These are phyloP conservation scores for Alternaria consortialis DNA, from an alignment of 2,329 filamentous ascomycete species.

Conservation along the genomic window DNA sequence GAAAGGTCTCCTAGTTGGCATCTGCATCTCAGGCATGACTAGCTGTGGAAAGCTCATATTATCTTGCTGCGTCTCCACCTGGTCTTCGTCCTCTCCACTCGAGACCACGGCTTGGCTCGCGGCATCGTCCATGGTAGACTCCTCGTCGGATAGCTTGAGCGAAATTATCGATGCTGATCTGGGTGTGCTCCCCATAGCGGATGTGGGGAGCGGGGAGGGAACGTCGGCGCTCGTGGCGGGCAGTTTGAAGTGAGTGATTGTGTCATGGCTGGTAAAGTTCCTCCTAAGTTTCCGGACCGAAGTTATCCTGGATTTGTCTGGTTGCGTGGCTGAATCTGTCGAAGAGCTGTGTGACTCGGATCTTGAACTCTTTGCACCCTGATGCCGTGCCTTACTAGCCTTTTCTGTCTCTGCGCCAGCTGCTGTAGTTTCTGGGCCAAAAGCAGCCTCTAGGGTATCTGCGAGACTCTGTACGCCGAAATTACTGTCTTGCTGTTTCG, in stretches of 20 bases:
- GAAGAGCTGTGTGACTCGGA: constrained; percentile 36
- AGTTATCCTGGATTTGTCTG: constrained; percentile 32
- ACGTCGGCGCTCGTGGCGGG: constrained; percentile 27
- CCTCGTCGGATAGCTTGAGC: constrained; percentile 66
- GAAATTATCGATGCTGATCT: constrained; percentile 68
- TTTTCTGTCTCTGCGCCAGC: constrained; percentile 37
- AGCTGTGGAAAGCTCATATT: constrained; percentile 70
- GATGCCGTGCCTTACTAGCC: constrained; percentile 37
- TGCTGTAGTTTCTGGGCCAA: constrained; percentile 40
- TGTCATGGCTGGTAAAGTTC: constrained; percentile 32
- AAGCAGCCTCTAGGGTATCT: constrained; percentile 59
- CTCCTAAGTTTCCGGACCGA: constrained; percentile 33
- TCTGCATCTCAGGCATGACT: constrained; percentile 96
- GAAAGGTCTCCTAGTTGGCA: constrained; percentile 89
- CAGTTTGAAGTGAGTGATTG: constrained; percentile 37
- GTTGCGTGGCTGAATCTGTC: constrained; percentile 24
- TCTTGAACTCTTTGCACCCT: constrained; percentile 39
- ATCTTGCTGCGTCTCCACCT: constrained; percentile 47
- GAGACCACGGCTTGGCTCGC: constrained; percentile 65
- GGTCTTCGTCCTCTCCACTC: constrained; percentile 63
- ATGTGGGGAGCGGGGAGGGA: constrained; percentile 57
- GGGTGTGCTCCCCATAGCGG: constrained; percentile 66
- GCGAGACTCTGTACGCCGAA: constrained; percentile 67
- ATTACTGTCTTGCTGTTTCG: constrained; percentile 53
- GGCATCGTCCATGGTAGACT: constrained; percentile 63